phyloP scores from a whole-genome alignment of 2,329 filamentous ascomycete genomes.

The Exophiala alcalophila region DNA sequence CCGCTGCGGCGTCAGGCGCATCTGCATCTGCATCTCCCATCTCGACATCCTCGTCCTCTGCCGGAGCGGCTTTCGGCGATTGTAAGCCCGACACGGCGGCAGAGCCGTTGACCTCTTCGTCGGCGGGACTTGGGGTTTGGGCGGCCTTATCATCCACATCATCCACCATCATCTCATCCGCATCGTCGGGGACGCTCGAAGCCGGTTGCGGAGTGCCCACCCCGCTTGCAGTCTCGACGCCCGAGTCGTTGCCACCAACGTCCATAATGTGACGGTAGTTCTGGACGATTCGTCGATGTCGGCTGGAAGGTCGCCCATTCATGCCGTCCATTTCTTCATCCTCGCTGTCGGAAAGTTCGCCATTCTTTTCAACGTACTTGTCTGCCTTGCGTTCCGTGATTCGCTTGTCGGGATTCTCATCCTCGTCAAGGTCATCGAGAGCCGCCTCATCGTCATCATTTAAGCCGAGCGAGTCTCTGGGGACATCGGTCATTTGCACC shows the following conservation, averaged over 20 bases:
- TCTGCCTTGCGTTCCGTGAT: slow-evolving; percentile 81
- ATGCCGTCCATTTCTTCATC: slow-evolving; percentile 73
- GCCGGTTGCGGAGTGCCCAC: slow-evolving; percentile 45
- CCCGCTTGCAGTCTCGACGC: slow-evolving; percentile 49
- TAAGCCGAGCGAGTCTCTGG: slow-evolving; percentile 55
- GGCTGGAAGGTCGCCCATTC: slow-evolving; percentile 77
- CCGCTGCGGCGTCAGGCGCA: slow-evolving; percentile 37
- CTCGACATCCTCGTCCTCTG: slow-evolving; percentile 31
- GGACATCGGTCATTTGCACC: slow-evolving; percentile 63
- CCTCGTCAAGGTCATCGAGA: slow-evolving; percentile 72
- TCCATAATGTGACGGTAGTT: slow-evolving; percentile 70
- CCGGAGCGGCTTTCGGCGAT: slow-evolving; percentile 10
- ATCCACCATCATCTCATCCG: slow-evolving; percentile 42
- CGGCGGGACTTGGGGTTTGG: slow-evolving; percentile 17
- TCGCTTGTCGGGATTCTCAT: slow-evolving; percentile 79
- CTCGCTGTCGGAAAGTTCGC: slow-evolving; percentile 83
- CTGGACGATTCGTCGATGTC: slow-evolving; percentile 79
- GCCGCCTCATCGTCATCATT: slow-evolving; percentile 65
- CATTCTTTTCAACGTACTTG: slow-evolving; percentile 69
- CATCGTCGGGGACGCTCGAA: slow-evolving; percentile 44
- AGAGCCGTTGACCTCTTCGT: slow-evolving; percentile 18
- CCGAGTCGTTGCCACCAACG: slow-evolving; percentile 48
- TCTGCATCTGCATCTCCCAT: slow-evolving; percentile 44
- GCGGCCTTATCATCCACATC: slow-evolving; percentile 33
- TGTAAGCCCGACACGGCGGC: slow-evolving; percentile 20